Evolutionary conservation across 2,329 filamentous ascomycete species (phyloP), one percentile per base, ranked within the genome.

Genomic region (Chrysoporthe cubensis): DNA sequence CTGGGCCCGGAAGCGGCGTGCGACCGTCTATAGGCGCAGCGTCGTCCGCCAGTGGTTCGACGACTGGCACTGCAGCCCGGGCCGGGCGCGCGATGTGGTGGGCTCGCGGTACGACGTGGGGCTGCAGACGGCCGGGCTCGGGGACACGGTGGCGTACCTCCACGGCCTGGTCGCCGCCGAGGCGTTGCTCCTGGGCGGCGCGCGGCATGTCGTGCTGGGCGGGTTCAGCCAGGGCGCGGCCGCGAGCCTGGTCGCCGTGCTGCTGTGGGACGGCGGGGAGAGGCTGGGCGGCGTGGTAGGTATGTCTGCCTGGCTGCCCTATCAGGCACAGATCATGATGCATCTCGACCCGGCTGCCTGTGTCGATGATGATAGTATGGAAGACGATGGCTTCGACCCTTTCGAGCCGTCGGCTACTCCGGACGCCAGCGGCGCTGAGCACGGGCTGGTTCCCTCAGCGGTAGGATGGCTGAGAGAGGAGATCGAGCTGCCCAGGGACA

Each of bases 201-300:
- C 76, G 0, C 63, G 71, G 14, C 81, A 79, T 54, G 74, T 87
- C 0, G 73, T 85, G 1, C 69, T 88, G 0, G 81, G 82, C 50
- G 85, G 85, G 0, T 73, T 87, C 21, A 87, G 86, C 61, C 85
- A 87, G 70, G 86, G 85, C 0, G 85, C 83, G 70, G 85, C 85
- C 2, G 81, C 81, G 54, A 75, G 78, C 0, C 68, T 87, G 67
- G 72, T 79, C 21, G 76, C 80, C 11, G 70, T 80, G 66, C 66
- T 87, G 65, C 74, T 81, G 1, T 84, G 82, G 82, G 76, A 81
- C 11, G 80, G 78, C 0, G 72, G 73, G 18, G 64, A 74, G 2
- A 1, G 46, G 18, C 67, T 85, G 43, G 81, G 75, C 0, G 82
- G 73, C 0, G 71, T 76, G 14, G 73, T 83, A 7, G 81, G 80